Conservation (phyloP, 192 early-diverging fungal species). For the Tieghemiomyces parasiticus region DNA sequence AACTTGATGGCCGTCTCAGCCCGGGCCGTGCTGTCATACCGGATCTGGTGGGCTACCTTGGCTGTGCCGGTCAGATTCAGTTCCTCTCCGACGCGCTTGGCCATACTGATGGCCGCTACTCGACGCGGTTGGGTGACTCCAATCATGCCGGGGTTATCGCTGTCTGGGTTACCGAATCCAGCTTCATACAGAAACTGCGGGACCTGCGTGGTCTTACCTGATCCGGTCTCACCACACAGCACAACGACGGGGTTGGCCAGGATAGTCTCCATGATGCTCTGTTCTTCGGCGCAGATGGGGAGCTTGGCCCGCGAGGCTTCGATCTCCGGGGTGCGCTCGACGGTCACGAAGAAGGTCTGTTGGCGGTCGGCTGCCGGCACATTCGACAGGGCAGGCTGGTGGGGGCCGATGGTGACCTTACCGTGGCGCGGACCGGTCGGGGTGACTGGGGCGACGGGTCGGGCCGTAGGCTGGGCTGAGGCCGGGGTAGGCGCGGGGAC, state of each 20-base stretch:
- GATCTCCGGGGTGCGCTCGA: conserved; percentile 58
- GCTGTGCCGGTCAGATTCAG: conserved; percentile 54
- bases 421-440: neutral
- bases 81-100: conserved; percentile 85
- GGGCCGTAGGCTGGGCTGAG: too few species aligned
- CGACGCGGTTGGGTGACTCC: conserved; percentile 97
- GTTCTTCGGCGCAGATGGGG: conserved; percentile 89
- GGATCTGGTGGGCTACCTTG: conserved; percentile 45
- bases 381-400: neutral
- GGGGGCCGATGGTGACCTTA: neutral
- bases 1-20: conserved; percentile 83
- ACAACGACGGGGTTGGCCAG: conserved; percentile 70
- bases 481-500: conserved; percentile 5
- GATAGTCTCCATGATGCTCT: conserved; percentile 96
- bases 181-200: conserved; percentile 98
- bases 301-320: conserved; percentile 62
- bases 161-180: conserved; percentile 80
- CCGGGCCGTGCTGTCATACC: conserved; percentile 77
- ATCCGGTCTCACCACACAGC: conserved; percentile 96
- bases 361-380: neutral
- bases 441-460: too few species aligned
- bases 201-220: conserved; percentile 92
- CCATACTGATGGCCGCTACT: conserved; percentile 95
- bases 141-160: conserved; percentile 74
- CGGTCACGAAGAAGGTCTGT: conserved; percentile 46